phyloP scores from a whole-genome alignment of 2,329 filamentous ascomycete genomes.

The Camptophora hylomeconis region DNA sequence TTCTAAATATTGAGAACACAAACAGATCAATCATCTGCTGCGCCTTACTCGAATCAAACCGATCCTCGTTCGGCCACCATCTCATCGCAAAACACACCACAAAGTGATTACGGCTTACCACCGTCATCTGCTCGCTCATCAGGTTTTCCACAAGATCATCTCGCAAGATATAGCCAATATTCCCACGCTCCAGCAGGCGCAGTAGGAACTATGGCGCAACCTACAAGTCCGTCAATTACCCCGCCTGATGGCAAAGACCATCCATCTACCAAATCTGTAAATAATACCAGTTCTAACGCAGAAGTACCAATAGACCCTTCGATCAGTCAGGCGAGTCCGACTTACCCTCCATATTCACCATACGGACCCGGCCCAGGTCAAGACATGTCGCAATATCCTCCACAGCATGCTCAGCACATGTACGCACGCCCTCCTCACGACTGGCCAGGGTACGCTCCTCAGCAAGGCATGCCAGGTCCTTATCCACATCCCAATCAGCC shows the following conservation, averaged over 20 bases:
- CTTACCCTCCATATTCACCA: conserved; percentile 78
- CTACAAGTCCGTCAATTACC: conserved; percentile 95
- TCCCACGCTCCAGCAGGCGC: conserved; percentile 60
- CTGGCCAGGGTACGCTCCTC: conserved; percentile 20
- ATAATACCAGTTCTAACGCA: conserved; percentile 79
- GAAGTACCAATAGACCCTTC: conserved; percentile 98
- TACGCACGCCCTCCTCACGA: conserved; percentile 33
- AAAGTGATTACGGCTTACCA: conserved; percentile 76
- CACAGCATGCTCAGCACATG: conserved; percentile 25
- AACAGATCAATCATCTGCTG: conserved; percentile 88
- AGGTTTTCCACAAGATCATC: conserved; percentile 68
- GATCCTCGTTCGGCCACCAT: conserved; percentile 64
- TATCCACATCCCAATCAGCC: conserved; percentile 42
- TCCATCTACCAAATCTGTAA: conserved; percentile 44
- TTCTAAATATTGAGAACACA: conserved; percentile 12
- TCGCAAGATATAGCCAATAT: conserved; percentile 62
- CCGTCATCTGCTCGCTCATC: conserved; percentile 64
- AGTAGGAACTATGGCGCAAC: conserved; percentile 91
- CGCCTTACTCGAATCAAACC: conserved; percentile 73
- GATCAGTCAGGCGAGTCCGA: conserved; percentile 84
- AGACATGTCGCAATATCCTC: conserved; percentile 46
- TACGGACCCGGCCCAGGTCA: conserved; percentile 63
- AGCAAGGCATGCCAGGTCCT: conserved; percentile 34
- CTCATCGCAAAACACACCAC: conserved; percentile 67
- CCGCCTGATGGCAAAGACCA: conserved; percentile 68